Conservation (phyloP, 768 basidiomycete genomes). For the Boletus reticuloceps region DNA sequence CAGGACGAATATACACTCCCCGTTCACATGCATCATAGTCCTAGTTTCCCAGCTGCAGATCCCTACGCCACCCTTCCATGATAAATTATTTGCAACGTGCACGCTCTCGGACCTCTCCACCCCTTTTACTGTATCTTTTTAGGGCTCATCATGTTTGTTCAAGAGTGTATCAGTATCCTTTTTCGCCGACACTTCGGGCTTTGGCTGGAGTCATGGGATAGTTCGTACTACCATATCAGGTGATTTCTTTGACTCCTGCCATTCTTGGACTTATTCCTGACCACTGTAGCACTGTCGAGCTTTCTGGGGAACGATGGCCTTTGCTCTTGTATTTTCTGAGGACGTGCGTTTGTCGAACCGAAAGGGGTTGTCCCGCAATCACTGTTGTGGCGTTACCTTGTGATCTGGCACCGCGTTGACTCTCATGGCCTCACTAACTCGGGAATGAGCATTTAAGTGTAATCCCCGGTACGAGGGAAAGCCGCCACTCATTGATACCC, state of each 20-base stretch:
- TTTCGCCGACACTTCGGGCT: neutral
- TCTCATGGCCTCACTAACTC: neutral
- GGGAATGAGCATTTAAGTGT: conserved; percentile 14
- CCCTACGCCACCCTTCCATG: neutral
- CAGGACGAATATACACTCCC: conserved; percentile 24
- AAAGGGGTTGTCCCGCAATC: neutral
- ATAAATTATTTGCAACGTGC: conserved; percentile 5
- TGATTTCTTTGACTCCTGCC: conserved; percentile 28
- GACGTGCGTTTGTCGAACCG: conserved; percentile 20
- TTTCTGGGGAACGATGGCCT: conserved; percentile 4
- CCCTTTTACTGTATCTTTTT: conserved; percentile 9
- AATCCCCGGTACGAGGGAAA: neutral
- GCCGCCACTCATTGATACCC: conserved; percentile 11
- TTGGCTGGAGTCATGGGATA: neutral
- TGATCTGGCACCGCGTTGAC: conserved; percentile 6
- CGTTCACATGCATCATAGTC: conserved; percentile 8
- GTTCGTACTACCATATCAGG: conserved; percentile 28
- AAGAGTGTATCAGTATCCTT: conserved; percentile 18
- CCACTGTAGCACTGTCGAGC: neutral
- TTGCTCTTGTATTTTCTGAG: conserved; percentile 26
- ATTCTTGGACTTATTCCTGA: conserved; percentile 20
- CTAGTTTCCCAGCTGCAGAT: conserved; percentile 11
- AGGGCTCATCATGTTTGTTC: conserved; percentile 5
- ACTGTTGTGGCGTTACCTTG: conserved; percentile 13
- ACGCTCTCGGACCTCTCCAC: conserved; percentile 3